Conservation (phyloP, 495 filamentous ascomycete species). For the Neurospora sublineolata region DNA sequence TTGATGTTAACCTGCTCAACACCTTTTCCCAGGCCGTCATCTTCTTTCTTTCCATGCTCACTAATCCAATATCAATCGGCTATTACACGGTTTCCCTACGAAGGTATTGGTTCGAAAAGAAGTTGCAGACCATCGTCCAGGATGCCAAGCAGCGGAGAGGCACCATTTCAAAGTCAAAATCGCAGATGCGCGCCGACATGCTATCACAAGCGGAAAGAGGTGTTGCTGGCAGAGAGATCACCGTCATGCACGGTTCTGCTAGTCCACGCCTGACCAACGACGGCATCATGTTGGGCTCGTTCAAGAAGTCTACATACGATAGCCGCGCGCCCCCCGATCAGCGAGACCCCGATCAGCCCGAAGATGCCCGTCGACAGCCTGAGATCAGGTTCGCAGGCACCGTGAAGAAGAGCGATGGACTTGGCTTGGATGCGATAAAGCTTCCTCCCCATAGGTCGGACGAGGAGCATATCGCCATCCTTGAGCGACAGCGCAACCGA, state of each 20-base stretch:
- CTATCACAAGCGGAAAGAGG: constrained; percentile 47
- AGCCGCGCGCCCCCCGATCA: neutral
- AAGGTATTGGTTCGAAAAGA: constrained; percentile 94
- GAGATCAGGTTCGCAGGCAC: constrained; percentile 55
- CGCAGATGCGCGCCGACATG: constrained; percentile 45
- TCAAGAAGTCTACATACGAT: constrained; percentile 1
- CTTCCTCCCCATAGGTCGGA: constrained; percentile 45
- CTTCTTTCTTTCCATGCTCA: constrained; percentile 58
- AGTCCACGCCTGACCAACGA: constrained; percentile 36
- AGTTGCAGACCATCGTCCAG: constrained; percentile 57
- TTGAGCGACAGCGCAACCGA: constrained; percentile 69
- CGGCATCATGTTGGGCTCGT: constrained; percentile 26
- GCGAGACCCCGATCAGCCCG: constrained; percentile 18
- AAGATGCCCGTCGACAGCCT: constrained; percentile 13
- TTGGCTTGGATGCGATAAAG: constrained; percentile 25
- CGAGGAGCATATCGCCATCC: constrained; percentile 74
- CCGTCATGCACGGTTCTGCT: constrained; percentile 50
- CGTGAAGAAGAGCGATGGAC: constrained; percentile 36
- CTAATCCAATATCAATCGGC: constrained; percentile 87
- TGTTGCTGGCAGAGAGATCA: constrained; percentile 60
- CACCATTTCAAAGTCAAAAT: constrained; percentile 39
- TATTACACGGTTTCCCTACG: constrained; percentile 79
- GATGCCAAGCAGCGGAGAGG: constrained; percentile 32
- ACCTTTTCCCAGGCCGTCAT: constrained; percentile 69
- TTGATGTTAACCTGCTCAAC: constrained; percentile 62